Evolutionary conservation across 805 yeast species (phyloP), one percentile per base, ranked within the genome.

Genomic region (Clavispora santaluciae): DNA sequence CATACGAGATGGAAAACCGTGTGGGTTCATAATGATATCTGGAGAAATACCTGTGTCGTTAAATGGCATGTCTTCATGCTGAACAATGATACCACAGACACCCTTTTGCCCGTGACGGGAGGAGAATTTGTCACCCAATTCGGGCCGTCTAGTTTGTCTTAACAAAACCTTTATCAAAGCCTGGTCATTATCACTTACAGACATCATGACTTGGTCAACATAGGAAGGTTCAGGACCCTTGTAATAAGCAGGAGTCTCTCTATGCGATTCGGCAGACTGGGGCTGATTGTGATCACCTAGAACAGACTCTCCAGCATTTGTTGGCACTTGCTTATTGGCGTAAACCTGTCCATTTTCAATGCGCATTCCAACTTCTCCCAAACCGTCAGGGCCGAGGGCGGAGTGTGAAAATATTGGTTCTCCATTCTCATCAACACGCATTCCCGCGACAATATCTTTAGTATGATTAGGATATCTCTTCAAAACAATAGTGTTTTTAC

Each of bases 1-100:
- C 99, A 93, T 93, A 77, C 99, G 95, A 25, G 98, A 91, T 48
- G 99, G 99, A 83, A 91, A 93, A 70, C 97, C 99, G 63, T 91
- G 99, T 1, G 99, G 99, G 59, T 91, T 91, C 97, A 91, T 91
- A 57, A 91, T 91, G 50, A 91, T 90, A 68, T 91, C 99, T 0
- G 99, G 99, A 3, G 79, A 72, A 20, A 93, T 77, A 60, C 99
- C 99, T 43, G 81, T 77, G 54, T 93, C 98, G 59, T 82, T 87
- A 66, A 91, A 91, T 11, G 99, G 99, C 75, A 91, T 74, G 57
- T 91, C 99, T 54, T 91, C 98, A 60, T 91, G 98, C 53, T 88
- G 89, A 5, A 91, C 97, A 61, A 91, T 93, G 52, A 93, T 88
- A 67, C 99, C 98, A 72, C 98, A 91, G 22, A 93, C 98, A 79